Conservation (phyloP, 768 basidiomycete genomes). For the Trametes cubensis region DNA sequence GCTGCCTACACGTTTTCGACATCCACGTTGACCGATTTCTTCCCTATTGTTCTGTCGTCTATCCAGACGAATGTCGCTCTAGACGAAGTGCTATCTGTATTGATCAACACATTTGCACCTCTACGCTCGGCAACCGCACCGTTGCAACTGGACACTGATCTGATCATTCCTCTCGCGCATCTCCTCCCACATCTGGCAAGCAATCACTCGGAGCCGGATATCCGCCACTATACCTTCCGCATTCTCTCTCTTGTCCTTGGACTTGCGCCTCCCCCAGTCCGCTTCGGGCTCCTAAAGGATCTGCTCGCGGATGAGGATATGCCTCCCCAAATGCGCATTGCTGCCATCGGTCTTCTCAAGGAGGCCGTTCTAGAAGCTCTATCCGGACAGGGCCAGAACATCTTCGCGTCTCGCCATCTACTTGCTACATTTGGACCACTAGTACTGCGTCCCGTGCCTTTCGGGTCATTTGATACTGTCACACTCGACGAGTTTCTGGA, state of each 20-base stretch:
- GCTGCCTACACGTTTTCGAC: conserved; percentile 14
- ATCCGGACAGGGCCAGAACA: conserved; percentile 31
- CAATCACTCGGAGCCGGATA: conserved; percentile 58
- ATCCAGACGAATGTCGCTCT: conserved; percentile 56
- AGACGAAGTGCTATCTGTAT: conserved; percentile 63
- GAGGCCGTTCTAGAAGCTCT: conserved; percentile 63
- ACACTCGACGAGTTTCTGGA: conserved; percentile 49
- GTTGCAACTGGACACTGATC: conserved; percentile 43
- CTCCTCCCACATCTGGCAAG: conserved; percentile 61
- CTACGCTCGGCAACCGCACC: conserved; percentile 18
- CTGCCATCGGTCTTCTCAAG: conserved; percentile 69
- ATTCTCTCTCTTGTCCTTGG: conserved; percentile 57
- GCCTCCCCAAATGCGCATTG: conserved; percentile 69
- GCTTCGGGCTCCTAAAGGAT: conserved; percentile 58
- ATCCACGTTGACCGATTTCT: conserved; percentile 22
- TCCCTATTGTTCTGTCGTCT: conserved; percentile 31
- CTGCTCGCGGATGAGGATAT: conserved; percentile 49
- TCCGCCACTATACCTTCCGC: conserved; percentile 64
- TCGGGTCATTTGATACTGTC: conserved; percentile 46
- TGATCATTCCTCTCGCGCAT: conserved; percentile 50
- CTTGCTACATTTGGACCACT: conserved; percentile 61
- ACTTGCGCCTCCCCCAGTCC: conserved; percentile 47
- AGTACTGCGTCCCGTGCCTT: conserved; percentile 59
- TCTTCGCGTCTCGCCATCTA: conserved; percentile 59
- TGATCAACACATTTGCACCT: conserved; percentile 42